A percentile compares a stretch with the other conserved stretches of the same genome.
These are phyloP conservation scores for Cruciata laevipes DNA, from an alignment of 257 asterid species.

Conservation along the genomic window DNA sequence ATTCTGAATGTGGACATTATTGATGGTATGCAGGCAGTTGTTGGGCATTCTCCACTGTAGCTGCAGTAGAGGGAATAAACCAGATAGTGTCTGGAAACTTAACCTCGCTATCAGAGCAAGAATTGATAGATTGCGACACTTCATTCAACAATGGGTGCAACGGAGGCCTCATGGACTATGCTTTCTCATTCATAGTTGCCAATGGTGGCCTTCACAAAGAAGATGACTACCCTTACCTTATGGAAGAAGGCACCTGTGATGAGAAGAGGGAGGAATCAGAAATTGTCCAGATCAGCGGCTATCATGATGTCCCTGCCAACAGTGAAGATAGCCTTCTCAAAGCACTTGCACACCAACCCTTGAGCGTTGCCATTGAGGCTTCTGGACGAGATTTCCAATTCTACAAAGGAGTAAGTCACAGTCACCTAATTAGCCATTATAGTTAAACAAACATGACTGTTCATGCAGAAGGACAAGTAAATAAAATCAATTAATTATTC, in stretches of 20 bases:
- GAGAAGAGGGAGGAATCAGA: constrained; percentile 32
- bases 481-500: background rate
- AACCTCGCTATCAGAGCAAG: constrained; percentile 62
- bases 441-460: background rate
- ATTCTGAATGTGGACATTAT: background rate
- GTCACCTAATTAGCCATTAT: background rate
- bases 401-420: constrained; percentile 50
- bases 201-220: constrained; percentile 65
- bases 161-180: constrained; percentile 71
- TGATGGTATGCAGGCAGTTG: constrained; percentile 52
- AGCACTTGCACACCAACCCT: constrained; percentile 68
- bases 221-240: constrained; percentile 67
- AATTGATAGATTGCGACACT: constrained; percentile 64
- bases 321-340: constrained; percentile 49
- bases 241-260: constrained; percentile 73
- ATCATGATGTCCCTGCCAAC: constrained; percentile 54
- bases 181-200: constrained; percentile 45
- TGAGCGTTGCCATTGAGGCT: constrained; percentile 81
- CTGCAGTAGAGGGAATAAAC: constrained; percentile 76
- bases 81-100: constrained; percentile 58
- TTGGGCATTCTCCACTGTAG: constrained; percentile 81
- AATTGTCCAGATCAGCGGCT: constrained; percentile 15
- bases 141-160: constrained; percentile 59
- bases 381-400: constrained; percentile 64
- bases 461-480: background rate